Conservation (phyloP, 129 eudicot genomes). For the Tagetes erecta region DNA sequence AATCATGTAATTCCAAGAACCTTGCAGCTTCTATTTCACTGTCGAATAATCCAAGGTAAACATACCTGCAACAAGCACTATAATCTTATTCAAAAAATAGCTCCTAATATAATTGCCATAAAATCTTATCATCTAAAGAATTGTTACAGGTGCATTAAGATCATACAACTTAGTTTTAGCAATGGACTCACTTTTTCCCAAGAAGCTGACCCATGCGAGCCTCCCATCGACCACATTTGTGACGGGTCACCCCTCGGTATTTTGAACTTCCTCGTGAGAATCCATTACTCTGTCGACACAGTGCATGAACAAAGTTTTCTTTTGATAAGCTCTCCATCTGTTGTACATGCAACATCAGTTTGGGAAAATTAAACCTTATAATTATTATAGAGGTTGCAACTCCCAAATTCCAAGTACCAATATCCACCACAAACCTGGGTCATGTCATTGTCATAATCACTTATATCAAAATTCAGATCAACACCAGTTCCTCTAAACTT, state of each 20-base stretch:
- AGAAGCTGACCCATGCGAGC: slow-evolving; percentile 90
- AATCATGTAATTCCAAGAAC: too few relatives aligned
- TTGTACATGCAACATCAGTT: slow-evolving; percentile 4
- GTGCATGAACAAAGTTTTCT: slow-evolving; percentile 83
- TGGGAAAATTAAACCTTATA: slow-evolving; percentile 10
- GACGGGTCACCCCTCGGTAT: slow-evolving; percentile 85
- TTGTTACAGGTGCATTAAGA: slow-evolving; percentile 12
- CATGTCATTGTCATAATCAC: slow-evolving; percentile 80
- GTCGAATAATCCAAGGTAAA: too few relatives aligned
- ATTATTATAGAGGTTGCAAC: slow-evolving; percentile 11
- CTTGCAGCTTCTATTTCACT: too few relatives aligned
- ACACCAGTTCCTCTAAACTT: slow-evolving; percentile 92
- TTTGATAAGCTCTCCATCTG: slow-evolving; percentile 72
- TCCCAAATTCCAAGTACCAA: background rate
- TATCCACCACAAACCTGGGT: slow-evolving; percentile 42
- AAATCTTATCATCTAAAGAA: slow-evolving; percentile 15
- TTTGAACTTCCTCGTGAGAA: slow-evolving; percentile 82
- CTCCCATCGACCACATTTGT: slow-evolving; percentile 94
- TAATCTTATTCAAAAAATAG: too few relatives aligned
- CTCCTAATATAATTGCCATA: slow-evolving; percentile 30
- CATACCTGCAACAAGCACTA: too few relatives aligned
- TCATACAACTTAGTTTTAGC: slow-evolving; percentile 18
- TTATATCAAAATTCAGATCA: slow-evolving; percentile 65
- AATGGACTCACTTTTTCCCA: slow-evolving; percentile 71
- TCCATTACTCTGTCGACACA: slow-evolving; percentile 82